Base-by-base conservation (phyloP, 441 rosid genomes). In the Melastoma candidum region DNA sequence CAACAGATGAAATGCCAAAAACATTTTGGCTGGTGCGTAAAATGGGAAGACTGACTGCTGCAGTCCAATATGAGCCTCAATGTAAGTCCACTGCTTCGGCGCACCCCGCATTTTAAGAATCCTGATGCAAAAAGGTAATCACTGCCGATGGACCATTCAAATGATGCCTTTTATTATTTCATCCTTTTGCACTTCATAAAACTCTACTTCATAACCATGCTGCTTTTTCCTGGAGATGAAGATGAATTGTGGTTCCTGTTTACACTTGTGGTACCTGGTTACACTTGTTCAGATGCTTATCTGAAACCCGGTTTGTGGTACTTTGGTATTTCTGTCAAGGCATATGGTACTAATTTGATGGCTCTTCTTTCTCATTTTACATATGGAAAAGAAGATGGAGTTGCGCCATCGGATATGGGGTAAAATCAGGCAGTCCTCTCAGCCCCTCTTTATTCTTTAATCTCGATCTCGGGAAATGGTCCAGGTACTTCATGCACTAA, bases 381-480 rank as follows among this genome's bases (percentile, higher is more conserved):
- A 87, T 94, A 59, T 85, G 84, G 77, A 67, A 68, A 68, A 68
- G 73, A 68, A 56, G 81, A 72, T 61, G 96, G 95, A 92, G 86
- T 64, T 83, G 83, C 66, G 96, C 98, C 56, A 66, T 84, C 75
- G 85, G 94, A 53, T 92, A 92, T 69, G 96, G 83, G 57, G 73
- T 78, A 44, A 96, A 96, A 65, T 77, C 87, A 11, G 78, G 83
- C 70, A 83, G 94, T 69, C 96, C 95, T 53, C 68, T 87, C 66
- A 77, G 85, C 59, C 96, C 96, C 62, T 85, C 98, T 32, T 92
- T 92, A 74, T 87, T 77, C 70, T 85, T 92, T 70, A 67, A 84
- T 47, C 78, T 92, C 53, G 98, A 92, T 72, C 82, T 92, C 71
- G 83, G 74, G 3, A 83, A 75, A 68, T 74, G 76, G 68, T 85